Conservation (phyloP, 2,329 filamentous ascomycete genomes). For the Torrubiellomyces zombiae region DNA sequence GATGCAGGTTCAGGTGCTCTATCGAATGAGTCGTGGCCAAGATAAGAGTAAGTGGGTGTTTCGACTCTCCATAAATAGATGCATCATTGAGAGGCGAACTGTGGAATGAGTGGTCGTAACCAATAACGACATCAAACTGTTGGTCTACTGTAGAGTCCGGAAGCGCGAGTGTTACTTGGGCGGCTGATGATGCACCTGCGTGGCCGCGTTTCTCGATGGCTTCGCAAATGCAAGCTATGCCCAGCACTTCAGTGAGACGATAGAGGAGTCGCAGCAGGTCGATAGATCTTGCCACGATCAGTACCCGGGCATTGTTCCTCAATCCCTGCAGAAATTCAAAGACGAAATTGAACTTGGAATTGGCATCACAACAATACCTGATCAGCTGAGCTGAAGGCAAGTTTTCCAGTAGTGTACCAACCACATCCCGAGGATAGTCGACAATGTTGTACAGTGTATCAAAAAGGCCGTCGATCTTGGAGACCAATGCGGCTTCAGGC, state of each 20-base stretch:
- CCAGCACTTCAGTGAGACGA: conserved; percentile 25
- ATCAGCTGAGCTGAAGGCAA: conserved; percentile 25
- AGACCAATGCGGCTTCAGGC: conserved; percentile 22
- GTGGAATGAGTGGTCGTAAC: conserved; percentile 34
- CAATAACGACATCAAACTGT: conserved; percentile 33
- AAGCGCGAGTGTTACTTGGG: conserved; percentile 25
- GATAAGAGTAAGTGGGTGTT: conserved; percentile 12
- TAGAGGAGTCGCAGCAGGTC: conserved; percentile 34
- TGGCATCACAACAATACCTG: conserved; percentile 38
- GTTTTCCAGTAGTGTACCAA: conserved; percentile 22
- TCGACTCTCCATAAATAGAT: conserved; percentile 5
- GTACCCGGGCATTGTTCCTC: conserved; percentile 26
- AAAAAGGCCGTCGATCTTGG: conserved; percentile 34
- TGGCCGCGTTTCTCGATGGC: conserved; percentile 12
- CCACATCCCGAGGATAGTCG: conserved; percentile 36
- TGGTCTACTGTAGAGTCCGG: conserved; percentile 21
- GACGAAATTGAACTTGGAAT: conserved; percentile 43
- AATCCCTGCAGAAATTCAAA: conserved; percentile 34
- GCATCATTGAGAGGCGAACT: conserved; percentile 15
- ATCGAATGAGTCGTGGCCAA: conserved; percentile 35
- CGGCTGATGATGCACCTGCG: conserved; percentile 15
- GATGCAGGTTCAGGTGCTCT: conserved; percentile 35
- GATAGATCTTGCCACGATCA: conserved; percentile 35
- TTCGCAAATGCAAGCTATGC: conserved; percentile 17
- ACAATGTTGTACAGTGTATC: conserved; percentile 34